Conservation (phyloP, 2,329 filamentous ascomycete genomes). For the Epicoccum sorghinum region DNA sequence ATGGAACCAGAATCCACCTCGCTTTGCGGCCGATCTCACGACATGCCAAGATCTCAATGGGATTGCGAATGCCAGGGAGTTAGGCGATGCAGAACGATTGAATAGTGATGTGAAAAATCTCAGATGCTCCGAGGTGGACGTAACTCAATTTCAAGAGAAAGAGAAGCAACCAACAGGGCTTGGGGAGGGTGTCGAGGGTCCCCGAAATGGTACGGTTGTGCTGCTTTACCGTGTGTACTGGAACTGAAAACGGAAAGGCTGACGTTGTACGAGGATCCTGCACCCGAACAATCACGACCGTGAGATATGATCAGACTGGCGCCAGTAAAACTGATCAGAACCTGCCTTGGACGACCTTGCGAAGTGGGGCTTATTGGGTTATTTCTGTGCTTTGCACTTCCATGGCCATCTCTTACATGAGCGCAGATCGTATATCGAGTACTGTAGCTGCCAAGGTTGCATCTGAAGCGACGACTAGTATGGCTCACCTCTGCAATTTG, state of each 20-base stretch:
- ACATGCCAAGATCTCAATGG: slow-evolving; percentile 41
- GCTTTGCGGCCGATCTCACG: slow-evolving; percentile 39
- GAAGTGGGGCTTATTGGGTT: slow-evolving; percentile 31
- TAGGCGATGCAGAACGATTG: slow-evolving; percentile 32
- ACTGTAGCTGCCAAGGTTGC: slow-evolving; percentile 8
- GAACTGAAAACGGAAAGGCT: slow-evolving; percentile 8
- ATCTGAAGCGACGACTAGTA: slow-evolving; percentile 18
- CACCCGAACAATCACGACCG: slow-evolving; percentile 32
- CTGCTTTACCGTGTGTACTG: not conserved
- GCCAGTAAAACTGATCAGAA: slow-evolving; percentile 8
- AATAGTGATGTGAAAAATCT: slow-evolving; percentile 19
- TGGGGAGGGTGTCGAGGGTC: slow-evolving; percentile 38
- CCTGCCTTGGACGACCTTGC: slow-evolving; percentile 1
- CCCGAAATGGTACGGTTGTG: slow-evolving; percentile 21
- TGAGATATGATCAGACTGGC: slow-evolving; percentile 27
- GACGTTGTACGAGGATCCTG: slow-evolving; percentile 32
- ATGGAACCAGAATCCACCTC: slow-evolving; percentile 41
- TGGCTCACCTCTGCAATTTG: not conserved
- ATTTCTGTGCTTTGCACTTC: slow-evolving; percentile 35
- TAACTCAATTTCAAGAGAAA: slow-evolving; percentile 24
- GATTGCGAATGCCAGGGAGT: slow-evolving; percentile 39
- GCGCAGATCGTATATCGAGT: slow-evolving; percentile 4
- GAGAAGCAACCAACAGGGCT: slow-evolving; percentile 17
- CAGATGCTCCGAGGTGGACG: slow-evolving; percentile 21
- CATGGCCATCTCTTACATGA: slow-evolving; percentile 28